Evolutionary conservation across 352 stramenopile genomes (phyloP).

Genomic region (Peronospora tabacina): DNA sequence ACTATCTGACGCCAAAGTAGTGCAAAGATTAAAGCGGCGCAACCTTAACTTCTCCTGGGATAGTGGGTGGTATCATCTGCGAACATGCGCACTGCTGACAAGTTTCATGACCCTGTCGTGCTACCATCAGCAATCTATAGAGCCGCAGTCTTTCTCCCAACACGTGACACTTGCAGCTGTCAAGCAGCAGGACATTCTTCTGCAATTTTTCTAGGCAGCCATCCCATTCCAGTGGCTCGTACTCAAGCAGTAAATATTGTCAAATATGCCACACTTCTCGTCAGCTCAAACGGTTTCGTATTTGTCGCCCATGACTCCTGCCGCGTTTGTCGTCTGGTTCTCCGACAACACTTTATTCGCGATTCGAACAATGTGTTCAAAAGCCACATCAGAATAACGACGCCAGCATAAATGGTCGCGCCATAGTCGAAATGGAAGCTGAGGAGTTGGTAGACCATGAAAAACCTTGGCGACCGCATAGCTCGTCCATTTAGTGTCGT

Average conservation of each 20-base stretch:
- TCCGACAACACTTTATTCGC: constrained; percentile 46
- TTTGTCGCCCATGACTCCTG: background rate
- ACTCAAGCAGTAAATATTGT: background rate
- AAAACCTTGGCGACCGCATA: constrained; percentile 73
- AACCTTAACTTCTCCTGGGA: no score
- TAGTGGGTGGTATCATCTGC: no score
- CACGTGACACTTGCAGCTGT: no score
- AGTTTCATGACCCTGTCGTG: no score
- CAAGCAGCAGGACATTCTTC: no score
- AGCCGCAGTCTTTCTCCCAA: no score
- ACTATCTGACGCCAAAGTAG: no score
- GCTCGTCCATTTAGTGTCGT: constrained; percentile 39
- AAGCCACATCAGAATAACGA: constrained; percentile 56
- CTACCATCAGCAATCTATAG: no score
- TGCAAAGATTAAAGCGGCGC: no score
- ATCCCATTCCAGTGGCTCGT: background rate
- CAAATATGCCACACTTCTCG: background rate
- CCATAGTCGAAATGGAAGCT: constrained; percentile 52
- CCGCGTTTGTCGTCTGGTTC: background rate
- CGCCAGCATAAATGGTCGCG: constrained; percentile 59
- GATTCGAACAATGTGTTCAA: constrained; percentile 64
- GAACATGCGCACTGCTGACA: no score
- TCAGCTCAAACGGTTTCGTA: background rate
- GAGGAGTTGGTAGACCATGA: constrained; percentile 61
- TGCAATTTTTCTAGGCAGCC: no score